Conservation (phyloP, 1,284 basidiomycete species). For the Apiotrichum siamense region DNA sequence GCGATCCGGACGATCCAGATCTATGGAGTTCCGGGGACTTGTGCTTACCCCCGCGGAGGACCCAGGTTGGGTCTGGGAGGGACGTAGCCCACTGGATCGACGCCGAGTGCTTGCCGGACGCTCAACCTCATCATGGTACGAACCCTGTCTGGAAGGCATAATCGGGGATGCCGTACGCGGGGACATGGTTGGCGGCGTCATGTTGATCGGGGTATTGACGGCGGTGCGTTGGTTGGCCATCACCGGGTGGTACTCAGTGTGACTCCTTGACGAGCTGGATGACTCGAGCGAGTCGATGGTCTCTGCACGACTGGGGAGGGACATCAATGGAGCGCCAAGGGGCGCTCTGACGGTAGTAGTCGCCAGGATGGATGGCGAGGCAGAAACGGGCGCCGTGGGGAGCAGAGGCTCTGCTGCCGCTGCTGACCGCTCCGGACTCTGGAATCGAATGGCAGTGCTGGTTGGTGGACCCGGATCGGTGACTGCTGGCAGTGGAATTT, state of each 20-base stretch:
- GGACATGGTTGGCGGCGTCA: neutral
- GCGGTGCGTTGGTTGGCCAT: neutral
- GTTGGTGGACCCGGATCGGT: neutral
- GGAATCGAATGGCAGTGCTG: neutral
- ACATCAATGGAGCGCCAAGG: neutral
- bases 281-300: constrained; percentile 1
- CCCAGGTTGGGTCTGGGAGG: neutral
- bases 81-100: neutral
- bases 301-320: neutral
- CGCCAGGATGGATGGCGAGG: neutral
- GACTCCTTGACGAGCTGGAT: neutral
- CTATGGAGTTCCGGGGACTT: neutral
- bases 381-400: neutral
- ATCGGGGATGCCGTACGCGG: neutral
- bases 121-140: constrained; percentile 5
- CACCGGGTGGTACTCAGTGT: constrained; percentile 14
- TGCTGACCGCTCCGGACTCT: neutral
- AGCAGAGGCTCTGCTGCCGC: neutral
- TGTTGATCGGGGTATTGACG: neutral
- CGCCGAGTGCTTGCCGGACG: constrained; percentile 17
- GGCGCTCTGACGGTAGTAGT: neutral
- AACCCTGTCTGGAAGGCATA: neutral
- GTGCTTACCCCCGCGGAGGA: neutral
- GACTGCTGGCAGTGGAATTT: neutral
- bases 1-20: neutral